These are phyloP conservation scores for Akanthomyces muscarius DNA, from an alignment of 2,329 filamentous ascomycete genomes.

Conservation along the genomic window DNA sequence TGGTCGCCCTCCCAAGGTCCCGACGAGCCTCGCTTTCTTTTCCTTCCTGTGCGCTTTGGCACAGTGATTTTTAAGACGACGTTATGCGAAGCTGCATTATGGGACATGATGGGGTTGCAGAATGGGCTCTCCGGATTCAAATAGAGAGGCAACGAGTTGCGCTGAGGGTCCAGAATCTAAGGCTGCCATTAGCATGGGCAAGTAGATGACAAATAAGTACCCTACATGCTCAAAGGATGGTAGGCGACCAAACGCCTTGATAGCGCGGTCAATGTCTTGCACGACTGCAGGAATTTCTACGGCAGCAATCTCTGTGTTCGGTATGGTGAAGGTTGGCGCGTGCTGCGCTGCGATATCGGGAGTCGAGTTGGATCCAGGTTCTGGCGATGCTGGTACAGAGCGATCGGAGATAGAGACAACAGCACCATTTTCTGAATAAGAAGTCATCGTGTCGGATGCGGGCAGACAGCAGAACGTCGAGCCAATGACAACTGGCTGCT, in stretches of 20 bases:
- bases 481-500: neutral
- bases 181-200: neutral
- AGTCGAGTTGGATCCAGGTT: neutral
- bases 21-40: slow-evolving; percentile 73
- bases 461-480: neutral
- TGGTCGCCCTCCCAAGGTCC: slow-evolving; percentile 56
- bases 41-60: slow-evolving; percentile 81
- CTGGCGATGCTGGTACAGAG: neutral
- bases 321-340: slow-evolving; percentile 35
- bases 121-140: slow-evolving; percentile 76
- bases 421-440: neutral
- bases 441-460: neutral
- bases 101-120: slow-evolving; percentile 73
- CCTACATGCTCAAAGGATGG: slow-evolving; percentile 37
- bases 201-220: neutral
- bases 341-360: neutral
- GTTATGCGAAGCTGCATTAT: slow-evolving; percentile 73
- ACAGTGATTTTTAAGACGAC: slow-evolving; percentile 82
- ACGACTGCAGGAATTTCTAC: slow-evolving; percentile 43
- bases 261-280: slow-evolving; percentile 39
- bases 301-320: slow-evolving; percentile 33
- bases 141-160: slow-evolving; percentile 61
- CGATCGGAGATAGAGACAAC: neutral
- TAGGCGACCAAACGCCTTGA: slow-evolving; percentile 39
- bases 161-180: slow-evolving; percentile 45